These are phyloP conservation scores for Mycena latifolia DNA, from an alignment of 768 basidiomycete genomes.

Conservation along the genomic window DNA sequence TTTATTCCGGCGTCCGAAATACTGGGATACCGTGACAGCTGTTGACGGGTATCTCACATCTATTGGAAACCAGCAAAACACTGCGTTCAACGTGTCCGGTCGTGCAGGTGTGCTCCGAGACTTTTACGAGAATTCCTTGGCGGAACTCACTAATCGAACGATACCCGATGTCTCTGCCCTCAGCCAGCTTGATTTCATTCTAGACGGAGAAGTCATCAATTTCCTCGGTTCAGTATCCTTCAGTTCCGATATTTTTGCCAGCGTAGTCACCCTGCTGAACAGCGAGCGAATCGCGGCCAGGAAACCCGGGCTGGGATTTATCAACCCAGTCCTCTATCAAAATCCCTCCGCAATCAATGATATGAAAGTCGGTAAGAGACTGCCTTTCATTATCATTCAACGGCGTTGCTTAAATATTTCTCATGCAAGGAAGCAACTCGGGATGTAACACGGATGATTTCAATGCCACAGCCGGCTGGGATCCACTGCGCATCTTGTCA, in stretches of 20 bases:
- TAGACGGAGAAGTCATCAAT: background rate
- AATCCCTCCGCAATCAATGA: background rate
- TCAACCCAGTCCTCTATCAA: constrained; percentile 8
- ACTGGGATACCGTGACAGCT: background rate
- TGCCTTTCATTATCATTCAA: background rate
- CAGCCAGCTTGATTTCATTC: background rate
- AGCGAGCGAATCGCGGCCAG: constrained; percentile 6
- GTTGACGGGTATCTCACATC: background rate
- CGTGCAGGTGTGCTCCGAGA: constrained; percentile 1
- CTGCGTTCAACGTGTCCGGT: constrained; percentile 1
- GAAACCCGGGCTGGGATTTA: constrained; percentile 1
- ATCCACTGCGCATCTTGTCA: background rate
- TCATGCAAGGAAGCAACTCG: background rate
- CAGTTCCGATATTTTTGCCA: constrained; percentile 3
- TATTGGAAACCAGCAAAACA: background rate
- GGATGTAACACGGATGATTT: background rate
- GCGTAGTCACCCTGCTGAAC: background rate
- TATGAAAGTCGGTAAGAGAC: background rate
- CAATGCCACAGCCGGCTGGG: constrained; percentile 2
- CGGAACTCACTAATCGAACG: background rate
- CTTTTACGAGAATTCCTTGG: no score
- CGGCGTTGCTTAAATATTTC: no score
- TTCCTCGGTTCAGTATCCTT: background rate
- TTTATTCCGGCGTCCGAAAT: background rate
- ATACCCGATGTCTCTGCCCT: constrained; percentile 2